Conservation (phyloP, 2,329 filamentous ascomycete species). For the Hymenoscyphus infarciens region DNA sequence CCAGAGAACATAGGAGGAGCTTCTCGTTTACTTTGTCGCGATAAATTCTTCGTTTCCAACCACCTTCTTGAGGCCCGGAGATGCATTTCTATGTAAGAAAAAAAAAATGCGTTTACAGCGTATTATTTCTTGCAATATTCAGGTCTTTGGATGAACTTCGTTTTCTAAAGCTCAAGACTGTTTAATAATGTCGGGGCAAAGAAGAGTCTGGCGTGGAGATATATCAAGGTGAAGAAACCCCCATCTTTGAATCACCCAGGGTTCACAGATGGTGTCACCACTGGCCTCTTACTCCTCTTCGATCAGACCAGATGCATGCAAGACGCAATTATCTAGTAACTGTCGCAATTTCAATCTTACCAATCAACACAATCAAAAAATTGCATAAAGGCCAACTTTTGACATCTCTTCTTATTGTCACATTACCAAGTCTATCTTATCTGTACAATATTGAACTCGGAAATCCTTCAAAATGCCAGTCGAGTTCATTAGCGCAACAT, state of each 20-base stretch:
- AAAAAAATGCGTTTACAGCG: too few species aligned
- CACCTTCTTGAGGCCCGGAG: too few species aligned
- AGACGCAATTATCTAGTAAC: conserved; percentile 2
- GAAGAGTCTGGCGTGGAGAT: not conserved
- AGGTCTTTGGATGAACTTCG: too few species aligned
- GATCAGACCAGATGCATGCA: not conserved
- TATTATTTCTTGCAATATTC: too few species aligned
- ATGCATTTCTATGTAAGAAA: too few species aligned
- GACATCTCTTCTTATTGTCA: not conserved
- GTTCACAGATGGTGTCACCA: not conserved
- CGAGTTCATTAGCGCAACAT: conserved; percentile 58
- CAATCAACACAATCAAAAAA: conserved; percentile 2
- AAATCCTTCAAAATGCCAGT: conserved; percentile 38
- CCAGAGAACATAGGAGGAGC: too few species aligned
- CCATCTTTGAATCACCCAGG: conserved; percentile 3
- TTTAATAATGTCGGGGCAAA: too few species aligned
- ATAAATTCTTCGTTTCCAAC: too few species aligned
- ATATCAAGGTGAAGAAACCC: not conserved
- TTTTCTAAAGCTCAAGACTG: too few species aligned
- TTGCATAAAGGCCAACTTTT: conserved; percentile 1
- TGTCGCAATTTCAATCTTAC: conserved; percentile 7
- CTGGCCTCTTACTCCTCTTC: not conserved
- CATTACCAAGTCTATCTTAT: not conserved
- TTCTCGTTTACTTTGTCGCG: too few species aligned
- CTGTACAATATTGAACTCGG: not conserved